These are phyloP conservation scores for Mortierella antarctica DNA, from an alignment of 192 early-diverging fungal genomes.

Conservation along the genomic window DNA sequence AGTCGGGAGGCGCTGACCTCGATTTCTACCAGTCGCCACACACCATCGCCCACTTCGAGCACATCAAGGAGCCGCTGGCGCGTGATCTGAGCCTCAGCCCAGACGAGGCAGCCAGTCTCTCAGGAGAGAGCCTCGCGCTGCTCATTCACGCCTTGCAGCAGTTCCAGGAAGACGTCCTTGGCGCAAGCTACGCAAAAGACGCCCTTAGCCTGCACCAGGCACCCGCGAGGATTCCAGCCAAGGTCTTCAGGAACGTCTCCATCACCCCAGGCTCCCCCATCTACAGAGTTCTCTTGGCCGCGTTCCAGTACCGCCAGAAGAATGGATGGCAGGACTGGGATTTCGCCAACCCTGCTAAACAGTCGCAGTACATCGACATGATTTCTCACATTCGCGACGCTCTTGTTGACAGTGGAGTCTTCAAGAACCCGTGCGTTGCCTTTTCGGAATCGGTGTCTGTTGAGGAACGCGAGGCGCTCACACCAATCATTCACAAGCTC, in stretches of 20 bases:
- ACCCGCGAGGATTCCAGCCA: constrained; percentile 58
- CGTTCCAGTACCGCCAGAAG: constrained; percentile 55
- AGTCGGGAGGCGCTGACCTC: constrained; percentile 37
- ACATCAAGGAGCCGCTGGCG: constrained; percentile 38
- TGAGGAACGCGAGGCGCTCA: constrained; percentile 43
- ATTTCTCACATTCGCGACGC: constrained; percentile 47
- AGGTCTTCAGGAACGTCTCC: constrained; percentile 54
- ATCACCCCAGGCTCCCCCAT: constrained; percentile 37
- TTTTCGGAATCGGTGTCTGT: constrained; percentile 50
- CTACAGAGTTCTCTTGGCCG: constrained; percentile 57
- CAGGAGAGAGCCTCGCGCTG: constrained; percentile 56
- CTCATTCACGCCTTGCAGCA: constrained; percentile 60
- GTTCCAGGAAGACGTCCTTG: constrained; percentile 65
- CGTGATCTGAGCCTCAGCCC: constrained; percentile 43
- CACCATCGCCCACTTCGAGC: constrained; percentile 57
- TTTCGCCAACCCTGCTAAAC: constrained; percentile 41
- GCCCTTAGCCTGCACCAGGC: neutral
- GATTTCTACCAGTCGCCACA: constrained; percentile 51
- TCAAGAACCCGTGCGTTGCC: constrained; percentile 55
- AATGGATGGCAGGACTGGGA: constrained; percentile 60
- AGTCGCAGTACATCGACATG: constrained; percentile 45
- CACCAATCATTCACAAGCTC: constrained; percentile 27
- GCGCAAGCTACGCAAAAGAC: constrained; percentile 8
- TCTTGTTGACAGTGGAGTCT: constrained; percentile 25
- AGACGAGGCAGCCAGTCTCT: constrained; percentile 16